A percentile compares a stretch with the other conserved stretches of the same genome.
Conservation (phyloP, 192 early-diverging fungal species). For the Linnemannia exigua region DNA sequence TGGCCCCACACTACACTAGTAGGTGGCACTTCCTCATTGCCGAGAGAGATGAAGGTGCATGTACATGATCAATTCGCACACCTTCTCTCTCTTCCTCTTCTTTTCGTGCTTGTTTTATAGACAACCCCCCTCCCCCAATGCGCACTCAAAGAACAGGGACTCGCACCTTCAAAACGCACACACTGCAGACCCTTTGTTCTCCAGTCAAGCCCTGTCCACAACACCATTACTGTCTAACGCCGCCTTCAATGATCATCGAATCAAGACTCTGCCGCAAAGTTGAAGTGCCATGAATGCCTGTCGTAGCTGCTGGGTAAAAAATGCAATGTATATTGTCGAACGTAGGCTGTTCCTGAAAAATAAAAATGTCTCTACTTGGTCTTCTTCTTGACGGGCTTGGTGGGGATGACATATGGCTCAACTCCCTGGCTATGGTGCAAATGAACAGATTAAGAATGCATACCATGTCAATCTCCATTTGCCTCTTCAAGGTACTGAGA, state of each 20-base stretch:
- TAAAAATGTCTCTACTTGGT: constrained; percentile 28
- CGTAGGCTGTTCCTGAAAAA: not conserved
- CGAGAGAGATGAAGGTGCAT: too few relatives aligned
- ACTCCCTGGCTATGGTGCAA: constrained; percentile 58
- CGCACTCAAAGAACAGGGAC: not conserved
- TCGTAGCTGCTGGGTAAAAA: not conserved
- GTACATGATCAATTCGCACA: too few relatives aligned
- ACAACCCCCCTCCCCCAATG: not conserved
- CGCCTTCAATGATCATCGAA: not conserved
- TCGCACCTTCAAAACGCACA: not conserved
- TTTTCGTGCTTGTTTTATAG: not conserved
- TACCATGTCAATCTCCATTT: not conserved
- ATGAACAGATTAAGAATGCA: not conserved
- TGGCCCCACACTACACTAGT: too few relatives aligned
- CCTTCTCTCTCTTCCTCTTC: not conserved
- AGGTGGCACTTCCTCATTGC: too few relatives aligned
- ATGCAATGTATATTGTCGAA: constrained; percentile 16
- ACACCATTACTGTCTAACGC: not conserved
- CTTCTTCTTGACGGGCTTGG: constrained; percentile 53
- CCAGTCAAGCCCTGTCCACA: not conserved
- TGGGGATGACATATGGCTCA: constrained; percentile 64
- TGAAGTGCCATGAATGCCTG: too few relatives aligned
- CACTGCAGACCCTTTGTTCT: not conserved
- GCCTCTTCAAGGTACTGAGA: too few relatives aligned
- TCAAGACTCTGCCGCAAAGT: too few relatives aligned